These are phyloP conservation scores for Gymnopilus junonius DNA, from an alignment of 768 basidiomycete species.

Conservation along the genomic window DNA sequence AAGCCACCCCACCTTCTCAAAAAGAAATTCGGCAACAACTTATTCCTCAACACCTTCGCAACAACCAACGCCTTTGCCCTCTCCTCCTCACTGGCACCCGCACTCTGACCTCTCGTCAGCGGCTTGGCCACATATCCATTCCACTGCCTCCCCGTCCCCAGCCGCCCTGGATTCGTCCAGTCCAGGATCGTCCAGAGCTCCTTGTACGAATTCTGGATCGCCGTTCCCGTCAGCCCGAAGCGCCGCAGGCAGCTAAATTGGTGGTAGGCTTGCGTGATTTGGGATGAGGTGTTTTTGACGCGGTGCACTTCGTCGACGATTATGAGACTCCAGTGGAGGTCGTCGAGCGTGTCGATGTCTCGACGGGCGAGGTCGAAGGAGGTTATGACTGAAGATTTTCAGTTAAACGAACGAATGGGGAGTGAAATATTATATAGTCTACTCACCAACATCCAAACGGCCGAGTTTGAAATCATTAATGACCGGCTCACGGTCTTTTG, in stretches of 20 bases:
- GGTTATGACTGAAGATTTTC: conserved; percentile 64
- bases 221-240: conserved; percentile 87
- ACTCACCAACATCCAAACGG: conserved; percentile 80
- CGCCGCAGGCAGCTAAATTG: conserved; percentile 68
- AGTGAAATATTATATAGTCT: background rate
- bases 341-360: conserved; percentile 71
- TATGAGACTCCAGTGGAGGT: conserved; percentile 72
- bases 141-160: conserved; percentile 83
- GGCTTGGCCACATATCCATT: conserved; percentile 70
- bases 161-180: conserved; percentile 84
- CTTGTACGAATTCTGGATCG: conserved; percentile 83
- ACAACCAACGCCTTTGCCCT: conserved; percentile 59
- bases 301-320: conserved; percentile 91
- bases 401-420: conserved; percentile 9
- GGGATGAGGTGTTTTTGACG: conserved; percentile 78
- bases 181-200: conserved; percentile 94
- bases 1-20: conserved; percentile 61
- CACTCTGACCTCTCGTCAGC: conserved; percentile 68
- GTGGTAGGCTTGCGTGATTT: conserved; percentile 70
- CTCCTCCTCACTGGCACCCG: conserved; percentile 65
- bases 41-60: conserved; percentile 63
- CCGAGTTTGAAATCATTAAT: conserved; percentile 80
- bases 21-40: conserved; percentile 83
- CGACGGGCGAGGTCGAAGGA: conserved; percentile 76
- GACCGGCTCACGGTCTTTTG: conserved; percentile 56